Conservation (phyloP, 106 monocot species). For the Dendrobium nobile region DNA sequence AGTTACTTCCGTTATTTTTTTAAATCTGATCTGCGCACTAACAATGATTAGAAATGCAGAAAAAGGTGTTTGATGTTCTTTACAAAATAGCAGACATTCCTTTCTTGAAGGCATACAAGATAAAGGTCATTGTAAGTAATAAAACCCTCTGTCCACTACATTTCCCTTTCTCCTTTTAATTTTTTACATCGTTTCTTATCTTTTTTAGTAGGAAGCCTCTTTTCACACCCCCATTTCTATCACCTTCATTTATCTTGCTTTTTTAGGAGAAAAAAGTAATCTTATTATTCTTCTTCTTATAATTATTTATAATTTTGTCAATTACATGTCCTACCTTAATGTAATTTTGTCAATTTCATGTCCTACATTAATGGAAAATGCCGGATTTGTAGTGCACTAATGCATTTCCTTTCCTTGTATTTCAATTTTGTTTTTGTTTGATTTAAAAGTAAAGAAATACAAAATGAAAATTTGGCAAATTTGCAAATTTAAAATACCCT, state of each 20-base stretch:
- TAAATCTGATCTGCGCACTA: neutral
- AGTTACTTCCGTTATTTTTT: neutral
- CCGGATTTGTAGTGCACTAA: too few relatives aligned
- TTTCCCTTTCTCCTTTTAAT: neutral
- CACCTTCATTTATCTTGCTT: neutral
- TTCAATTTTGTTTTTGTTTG: too few relatives aligned
- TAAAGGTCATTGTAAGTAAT: constrained; percentile 63
- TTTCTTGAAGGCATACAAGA: constrained; percentile 61
- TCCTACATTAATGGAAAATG: too few relatives aligned
- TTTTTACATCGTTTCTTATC: neutral
- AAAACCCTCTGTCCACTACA: neutral
- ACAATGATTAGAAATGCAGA: constrained; percentile 31
- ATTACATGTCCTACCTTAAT: too few relatives aligned
- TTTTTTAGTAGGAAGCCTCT: neutral
- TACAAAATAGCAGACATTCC: constrained; percentile 71
- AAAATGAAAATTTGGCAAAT: too few relatives aligned
- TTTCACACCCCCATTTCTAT: neutral
- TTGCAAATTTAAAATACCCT: too few relatives aligned
- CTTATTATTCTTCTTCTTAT: too few relatives aligned
- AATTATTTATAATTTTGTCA: too few relatives aligned
- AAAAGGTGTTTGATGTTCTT: constrained; percentile 72
- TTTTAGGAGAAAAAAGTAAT: neutral
- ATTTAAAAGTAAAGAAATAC: too few relatives aligned
- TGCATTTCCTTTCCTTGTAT: too few relatives aligned
- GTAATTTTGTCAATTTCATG: too few relatives aligned